These are phyloP conservation scores for Patellifolia procumbens DNA, from an alignment of 179 eudicot genomes.

Conservation along the genomic window DNA sequence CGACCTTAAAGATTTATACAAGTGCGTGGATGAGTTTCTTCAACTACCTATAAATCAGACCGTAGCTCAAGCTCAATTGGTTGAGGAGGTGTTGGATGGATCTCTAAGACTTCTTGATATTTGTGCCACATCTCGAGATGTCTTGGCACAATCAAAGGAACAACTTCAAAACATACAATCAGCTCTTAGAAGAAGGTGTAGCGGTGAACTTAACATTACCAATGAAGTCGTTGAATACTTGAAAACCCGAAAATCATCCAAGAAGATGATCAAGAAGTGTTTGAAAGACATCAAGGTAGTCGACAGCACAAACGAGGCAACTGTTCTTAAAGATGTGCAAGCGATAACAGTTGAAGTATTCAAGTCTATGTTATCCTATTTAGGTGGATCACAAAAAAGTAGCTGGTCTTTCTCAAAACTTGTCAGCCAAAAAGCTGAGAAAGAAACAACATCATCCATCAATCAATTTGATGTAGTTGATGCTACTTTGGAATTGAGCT, in stretches of 20 bases:
- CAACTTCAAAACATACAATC: not conserved
- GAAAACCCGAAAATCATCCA: conserved; percentile 4
- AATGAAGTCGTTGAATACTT: not conserved
- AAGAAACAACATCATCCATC: conserved; percentile 12
- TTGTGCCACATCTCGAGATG: conserved; percentile 28
- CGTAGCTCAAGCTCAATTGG: not conserved
- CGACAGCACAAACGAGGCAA: not conserved
- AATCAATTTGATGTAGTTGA: not conserved
- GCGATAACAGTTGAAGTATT: not conserved
- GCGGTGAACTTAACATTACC: no score
- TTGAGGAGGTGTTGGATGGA: not conserved
- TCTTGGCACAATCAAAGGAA: not conserved
- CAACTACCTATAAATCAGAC: conserved; percentile 24
- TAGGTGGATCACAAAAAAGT: conserved; percentile 1
- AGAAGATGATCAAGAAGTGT: conserved; percentile 31
- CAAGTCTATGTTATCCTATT: not conserved
- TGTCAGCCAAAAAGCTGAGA: not conserved
- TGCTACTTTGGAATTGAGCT: not conserved
- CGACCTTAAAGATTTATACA: conserved; percentile 29
- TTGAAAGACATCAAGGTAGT: conserved; percentile 1
- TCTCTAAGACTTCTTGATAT: conserved; percentile 27
- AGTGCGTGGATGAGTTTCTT: conserved; percentile 29
- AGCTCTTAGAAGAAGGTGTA: no score
- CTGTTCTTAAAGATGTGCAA: not conserved
- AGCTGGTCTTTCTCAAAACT: not conserved